Percentiles rank a stretch among this genome's conserved stretches.
Conservation (phyloP, 768 basidiomycete species). For the Suillus decipiens region DNA sequence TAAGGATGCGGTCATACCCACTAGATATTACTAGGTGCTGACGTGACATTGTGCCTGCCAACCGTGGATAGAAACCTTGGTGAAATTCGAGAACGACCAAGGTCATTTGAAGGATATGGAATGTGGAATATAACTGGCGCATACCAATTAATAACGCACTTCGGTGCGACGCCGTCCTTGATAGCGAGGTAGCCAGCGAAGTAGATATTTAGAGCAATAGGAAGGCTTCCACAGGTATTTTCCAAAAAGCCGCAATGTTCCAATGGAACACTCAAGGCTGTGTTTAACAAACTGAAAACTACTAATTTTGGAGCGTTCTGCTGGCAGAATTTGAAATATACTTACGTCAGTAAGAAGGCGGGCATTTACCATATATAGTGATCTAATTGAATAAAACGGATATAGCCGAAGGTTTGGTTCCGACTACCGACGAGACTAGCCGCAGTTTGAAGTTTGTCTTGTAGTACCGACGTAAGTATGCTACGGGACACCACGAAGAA, state of each 20-base stretch:
- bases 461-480: not conserved
- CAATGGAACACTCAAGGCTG: not conserved
- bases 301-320: not conserved
- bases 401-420: not conserved
- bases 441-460: no score
- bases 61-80: not conserved
- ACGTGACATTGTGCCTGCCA: constrained; percentile 8
- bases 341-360: not conserved
- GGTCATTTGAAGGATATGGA: not conserved
- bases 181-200: not conserved
- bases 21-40: not conserved
- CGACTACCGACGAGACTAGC: not conserved
- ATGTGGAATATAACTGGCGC: not conserved
- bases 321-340: not conserved
- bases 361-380: not conserved
- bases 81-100: not conserved
- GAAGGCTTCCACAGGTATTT: not conserved
- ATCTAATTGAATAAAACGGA: not conserved
- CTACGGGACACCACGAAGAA: no score
- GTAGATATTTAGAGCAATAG: not conserved
- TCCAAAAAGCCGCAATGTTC: not conserved
- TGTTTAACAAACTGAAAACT: no score
- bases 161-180: not conserved
- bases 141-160: constrained; percentile 1
- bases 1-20: not conserved